phyloP scores from a whole-genome alignment of 768 basidiomycete genomes.

The Mycena kentingensis region DNA sequence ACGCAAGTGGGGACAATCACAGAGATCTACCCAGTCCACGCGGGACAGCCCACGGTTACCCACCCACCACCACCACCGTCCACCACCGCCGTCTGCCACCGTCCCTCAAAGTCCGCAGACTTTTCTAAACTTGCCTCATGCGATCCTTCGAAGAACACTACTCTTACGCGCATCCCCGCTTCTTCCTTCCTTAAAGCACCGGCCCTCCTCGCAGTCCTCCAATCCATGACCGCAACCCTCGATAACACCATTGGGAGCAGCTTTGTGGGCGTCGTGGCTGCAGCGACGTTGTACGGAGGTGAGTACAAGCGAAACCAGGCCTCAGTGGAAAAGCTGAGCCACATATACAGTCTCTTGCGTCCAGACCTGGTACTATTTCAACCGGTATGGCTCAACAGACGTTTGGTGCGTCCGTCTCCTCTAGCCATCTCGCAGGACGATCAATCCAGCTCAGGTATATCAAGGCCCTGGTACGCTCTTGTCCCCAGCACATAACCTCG shows the following conservation, averaged over 20 bases:
- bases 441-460: too few relatives aligned
- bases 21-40: not conserved
- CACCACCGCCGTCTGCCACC: too few relatives aligned
- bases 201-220: not conserved
- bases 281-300: slow-evolving; percentile 55
- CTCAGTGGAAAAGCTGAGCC: not conserved
- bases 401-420: slow-evolving; percentile 23
- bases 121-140: too few relatives aligned
- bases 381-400: slow-evolving; percentile 36
- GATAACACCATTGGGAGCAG: slow-evolving; percentile 20
- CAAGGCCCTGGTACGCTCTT: slow-evolving; percentile 44
- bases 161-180: too few relatives aligned
- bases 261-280: slow-evolving; percentile 16
- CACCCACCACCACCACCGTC: too few relatives aligned
- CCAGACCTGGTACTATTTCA: slow-evolving; percentile 59
- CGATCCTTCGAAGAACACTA: too few relatives aligned
- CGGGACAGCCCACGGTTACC: too few relatives aligned
- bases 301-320: slow-evolving; percentile 13
- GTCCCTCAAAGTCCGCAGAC: too few relatives aligned
- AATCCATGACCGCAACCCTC: slow-evolving; percentile 8
- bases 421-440: slow-evolving; percentile 17
- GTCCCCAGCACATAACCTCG: not conserved
- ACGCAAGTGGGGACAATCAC: not conserved
- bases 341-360: slow-evolving; percentile 50
- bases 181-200: slow-evolving; percentile 10